Evolutionary conservation across 2,329 filamentous ascomycete genomes (phyloP).

Genomic region (Exophiala spinifera): DNA sequence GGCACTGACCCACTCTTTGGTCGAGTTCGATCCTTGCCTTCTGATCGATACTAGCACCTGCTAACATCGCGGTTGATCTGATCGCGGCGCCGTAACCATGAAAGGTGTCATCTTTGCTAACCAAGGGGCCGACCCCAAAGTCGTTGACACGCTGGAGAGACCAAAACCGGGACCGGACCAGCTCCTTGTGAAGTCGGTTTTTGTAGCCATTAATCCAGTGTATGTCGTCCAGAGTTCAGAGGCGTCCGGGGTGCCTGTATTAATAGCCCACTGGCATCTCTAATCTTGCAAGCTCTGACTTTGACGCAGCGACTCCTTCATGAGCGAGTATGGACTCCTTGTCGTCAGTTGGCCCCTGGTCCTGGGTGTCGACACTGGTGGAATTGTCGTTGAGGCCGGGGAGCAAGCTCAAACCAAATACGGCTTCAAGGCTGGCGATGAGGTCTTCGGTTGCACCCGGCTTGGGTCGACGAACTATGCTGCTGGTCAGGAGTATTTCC

Average conservation of each 20-base stretch:
- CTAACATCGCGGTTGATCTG: too few species aligned
- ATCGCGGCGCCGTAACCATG: constrained; percentile 7
- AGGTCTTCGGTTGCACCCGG: constrained; percentile 35
- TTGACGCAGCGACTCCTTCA: constrained; percentile 30
- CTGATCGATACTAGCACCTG: too few species aligned
- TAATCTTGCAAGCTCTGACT: constrained; percentile 2
- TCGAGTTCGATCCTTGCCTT: too few species aligned
- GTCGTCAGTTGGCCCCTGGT: constrained; percentile 21
- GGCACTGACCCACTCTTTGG: too few species aligned
- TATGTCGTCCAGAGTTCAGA: constrained; percentile 15
- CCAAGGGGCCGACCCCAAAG: constrained; percentile 19
- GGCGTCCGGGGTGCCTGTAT: too few species aligned
- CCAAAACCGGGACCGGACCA: constrained; percentile 31
- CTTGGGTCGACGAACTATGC: constrained; percentile 30
- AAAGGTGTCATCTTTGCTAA: constrained; percentile 22
- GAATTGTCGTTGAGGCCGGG: constrained; percentile 33
- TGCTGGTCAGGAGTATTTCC: constrained; percentile 34
- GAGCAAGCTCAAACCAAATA: constrained; percentile 29
- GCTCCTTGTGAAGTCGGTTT: constrained; percentile 35
- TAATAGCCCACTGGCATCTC: not conserved
- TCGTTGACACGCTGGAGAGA: constrained; percentile 27
- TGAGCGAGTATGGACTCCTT: constrained; percentile 30
- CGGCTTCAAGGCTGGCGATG: constrained; percentile 33
- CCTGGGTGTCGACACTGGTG: constrained; percentile 28
- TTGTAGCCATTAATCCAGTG: constrained; percentile 35